phyloP scores from a whole-genome alignment of 176 grass and related monocot species.

The Aegilops umbellulata region DNA sequence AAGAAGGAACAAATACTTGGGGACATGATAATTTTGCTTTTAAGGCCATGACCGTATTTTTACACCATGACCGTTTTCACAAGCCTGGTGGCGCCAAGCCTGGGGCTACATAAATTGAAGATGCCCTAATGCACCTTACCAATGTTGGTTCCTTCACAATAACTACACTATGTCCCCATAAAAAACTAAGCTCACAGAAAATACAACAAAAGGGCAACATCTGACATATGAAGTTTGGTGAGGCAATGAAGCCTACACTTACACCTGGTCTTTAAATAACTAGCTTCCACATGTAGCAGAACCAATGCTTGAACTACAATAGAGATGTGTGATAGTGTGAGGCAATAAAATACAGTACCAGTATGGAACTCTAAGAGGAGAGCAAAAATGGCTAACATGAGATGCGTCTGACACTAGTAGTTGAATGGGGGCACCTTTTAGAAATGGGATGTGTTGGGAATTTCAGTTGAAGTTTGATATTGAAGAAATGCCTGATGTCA shows the following conservation, averaged over 20 bases:
- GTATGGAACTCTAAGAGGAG: background rate
- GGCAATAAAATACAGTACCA: background rate
- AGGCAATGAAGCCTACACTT: background rate
- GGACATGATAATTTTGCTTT: background rate
- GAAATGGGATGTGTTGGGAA: background rate
- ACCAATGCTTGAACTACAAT: background rate
- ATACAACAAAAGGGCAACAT: background rate
- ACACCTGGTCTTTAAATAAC: background rate
- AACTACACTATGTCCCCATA: background rate
- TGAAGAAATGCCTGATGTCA: background rate
- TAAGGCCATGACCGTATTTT: background rate
- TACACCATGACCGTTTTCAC: background rate
- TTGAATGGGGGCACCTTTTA: background rate
- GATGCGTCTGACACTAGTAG: background rate
- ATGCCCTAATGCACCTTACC: background rate
- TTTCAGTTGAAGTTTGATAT: background rate
- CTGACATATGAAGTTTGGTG: background rate
- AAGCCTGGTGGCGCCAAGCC: background rate
- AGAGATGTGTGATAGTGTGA: too few species aligned
- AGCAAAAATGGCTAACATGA: background rate
- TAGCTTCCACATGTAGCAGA: background rate
- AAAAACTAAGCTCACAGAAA: background rate
- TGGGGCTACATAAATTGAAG: background rate
- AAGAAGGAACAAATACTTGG: background rate
- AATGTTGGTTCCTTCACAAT: background rate